Evolutionary conservation across 148 eudicot species (phyloP).

Genomic region (Rhododendron mucronatum): DNA sequence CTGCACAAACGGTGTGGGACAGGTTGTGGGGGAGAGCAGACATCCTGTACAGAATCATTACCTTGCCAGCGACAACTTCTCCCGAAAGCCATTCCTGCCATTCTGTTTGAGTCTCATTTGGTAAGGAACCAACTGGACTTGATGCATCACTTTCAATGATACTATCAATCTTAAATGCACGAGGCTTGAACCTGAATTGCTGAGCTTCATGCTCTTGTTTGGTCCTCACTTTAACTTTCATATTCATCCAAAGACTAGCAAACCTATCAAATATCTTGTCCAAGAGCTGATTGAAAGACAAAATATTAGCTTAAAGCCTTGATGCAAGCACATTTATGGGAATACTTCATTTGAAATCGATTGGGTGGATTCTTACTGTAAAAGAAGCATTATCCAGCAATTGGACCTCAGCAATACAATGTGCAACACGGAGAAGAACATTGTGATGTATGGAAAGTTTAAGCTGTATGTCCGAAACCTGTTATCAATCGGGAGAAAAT

Average conservation of each 20-base stretch:
- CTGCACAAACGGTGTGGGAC: not conserved
- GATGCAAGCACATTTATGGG: not conserved
- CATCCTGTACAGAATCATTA: constrained; percentile 9
- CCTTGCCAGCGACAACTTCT: constrained; percentile 46
- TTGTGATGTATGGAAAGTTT: constrained; percentile 56
- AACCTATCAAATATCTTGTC: constrained; percentile 61
- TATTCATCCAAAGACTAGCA: constrained; percentile 66
- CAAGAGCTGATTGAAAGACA: constrained; percentile 40
- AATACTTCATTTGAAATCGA: not conserved
- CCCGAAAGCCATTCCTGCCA: constrained; percentile 71
- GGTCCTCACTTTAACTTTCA: constrained; percentile 51
- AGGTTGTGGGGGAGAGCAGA: not conserved
- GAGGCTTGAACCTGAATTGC: constrained; percentile 80
- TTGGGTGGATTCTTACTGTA: constrained; percentile 30
- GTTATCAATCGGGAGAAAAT: constrained; percentile 8
- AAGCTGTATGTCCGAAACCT: constrained; percentile 49
- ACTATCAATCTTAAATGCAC: constrained; percentile 63
- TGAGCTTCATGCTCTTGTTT: constrained; percentile 54
- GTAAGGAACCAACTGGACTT: constrained; percentile 38
- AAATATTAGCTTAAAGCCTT: not conserved
- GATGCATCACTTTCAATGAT: constrained; percentile 70
- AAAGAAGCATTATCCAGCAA: constrained; percentile 56
- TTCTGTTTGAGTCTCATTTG: constrained; percentile 58
- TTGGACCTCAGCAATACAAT: constrained; percentile 47
- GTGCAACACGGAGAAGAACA: constrained; percentile 51